Base-by-base conservation (phyloP, 176 grass and related monocot species). In the Pontederia paniculata region DNA sequence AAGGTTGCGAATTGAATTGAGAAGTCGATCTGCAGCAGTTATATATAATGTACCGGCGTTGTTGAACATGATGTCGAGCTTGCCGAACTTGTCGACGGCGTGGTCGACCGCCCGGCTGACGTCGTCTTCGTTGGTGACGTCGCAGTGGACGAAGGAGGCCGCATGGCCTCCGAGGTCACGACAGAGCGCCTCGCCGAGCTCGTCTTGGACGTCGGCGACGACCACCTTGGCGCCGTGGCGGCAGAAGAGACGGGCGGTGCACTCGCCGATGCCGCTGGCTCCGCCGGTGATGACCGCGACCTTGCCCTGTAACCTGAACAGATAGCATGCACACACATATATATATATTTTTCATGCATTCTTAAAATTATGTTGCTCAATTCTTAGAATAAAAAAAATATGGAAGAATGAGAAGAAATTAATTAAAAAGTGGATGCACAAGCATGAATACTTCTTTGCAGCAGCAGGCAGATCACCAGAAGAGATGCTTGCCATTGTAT, bases 1-100 rank as follows among this genome's bases (percentile, higher is more conserved):
- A 37, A 37, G 28, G n/a, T n/a, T n/a, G n/a, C n/a, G n/a, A n/a
- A n/a, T n/a, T n/a, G n/a, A n/a, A 37, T 2, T 37, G 28, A 37
- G 28, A 37, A 37, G 7, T 37, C 5, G 28, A 37, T 37, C 28
- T 37, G 28, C n/a, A 37, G 28, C 48, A 17, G 9, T 6, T 13
- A 17, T 17, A 17, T 13, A 17, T 50, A 12, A 13, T 12, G 9
- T 56, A 56, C 54, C 54, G 8, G 75, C 75, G 54, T 77, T 78
- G 62, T 71, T 78, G 41, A 78, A 78, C 75, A 78, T 78, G 56
- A 78, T 78, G 63, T 78, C 75, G 23, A 78, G 75, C 47, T 71
- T 71, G 2, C 75, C 75, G 23, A 65, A 71, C 52, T 66, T 58
- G 3, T 19, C 17, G 22, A 78, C 41, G 1, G 75, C 59, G 44